Evolutionary conservation across 108 stramenopile species (phyloP).

Genomic region (Discostella pseudostelligera): DNA sequence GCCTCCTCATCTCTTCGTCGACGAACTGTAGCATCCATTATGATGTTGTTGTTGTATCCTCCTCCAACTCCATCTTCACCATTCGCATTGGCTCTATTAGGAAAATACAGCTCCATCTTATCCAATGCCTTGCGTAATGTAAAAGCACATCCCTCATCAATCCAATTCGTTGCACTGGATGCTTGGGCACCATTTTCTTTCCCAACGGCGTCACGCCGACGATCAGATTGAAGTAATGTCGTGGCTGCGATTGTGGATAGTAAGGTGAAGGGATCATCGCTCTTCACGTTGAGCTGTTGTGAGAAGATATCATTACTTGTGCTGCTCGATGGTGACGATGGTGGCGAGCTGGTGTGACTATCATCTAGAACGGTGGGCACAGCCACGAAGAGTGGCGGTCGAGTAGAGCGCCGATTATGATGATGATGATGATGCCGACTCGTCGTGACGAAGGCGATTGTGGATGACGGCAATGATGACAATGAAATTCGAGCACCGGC

Average conservation of each 20-base stretch:
- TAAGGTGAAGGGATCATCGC: conserved; percentile 49
- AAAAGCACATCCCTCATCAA: too few species aligned
- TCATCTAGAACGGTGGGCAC: background rate
- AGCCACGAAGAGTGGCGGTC: too few species aligned
- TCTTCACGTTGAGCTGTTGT: background rate
- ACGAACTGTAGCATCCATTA: background rate
- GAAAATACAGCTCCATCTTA: too few species aligned
- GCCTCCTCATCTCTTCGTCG: conserved; percentile 44
- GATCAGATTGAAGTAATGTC: conserved; percentile 66
- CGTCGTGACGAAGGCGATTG: background rate
- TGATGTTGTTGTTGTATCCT: conserved; percentile 49
- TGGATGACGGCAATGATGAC: background rate
- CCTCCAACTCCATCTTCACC: conserved; percentile 31
- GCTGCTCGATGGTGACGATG: background rate
- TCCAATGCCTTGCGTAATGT: too few species aligned
- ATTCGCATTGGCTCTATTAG: too few species aligned
- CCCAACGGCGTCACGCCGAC: too few species aligned
- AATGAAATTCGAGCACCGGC: too few species aligned
- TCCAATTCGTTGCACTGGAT: too few species aligned
- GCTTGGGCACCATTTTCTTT: too few species aligned
- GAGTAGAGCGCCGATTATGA: background rate
- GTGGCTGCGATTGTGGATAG: conserved; percentile 51
- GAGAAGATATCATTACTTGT: background rate
- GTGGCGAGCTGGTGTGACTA: too few species aligned
- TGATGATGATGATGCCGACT: background rate